Percentiles rank a stretch among this genome's conserved stretches.
phyloP scores from a whole-genome alignment of 345 rosid genomes.

The Bruguiera gymnorhiza region DNA sequence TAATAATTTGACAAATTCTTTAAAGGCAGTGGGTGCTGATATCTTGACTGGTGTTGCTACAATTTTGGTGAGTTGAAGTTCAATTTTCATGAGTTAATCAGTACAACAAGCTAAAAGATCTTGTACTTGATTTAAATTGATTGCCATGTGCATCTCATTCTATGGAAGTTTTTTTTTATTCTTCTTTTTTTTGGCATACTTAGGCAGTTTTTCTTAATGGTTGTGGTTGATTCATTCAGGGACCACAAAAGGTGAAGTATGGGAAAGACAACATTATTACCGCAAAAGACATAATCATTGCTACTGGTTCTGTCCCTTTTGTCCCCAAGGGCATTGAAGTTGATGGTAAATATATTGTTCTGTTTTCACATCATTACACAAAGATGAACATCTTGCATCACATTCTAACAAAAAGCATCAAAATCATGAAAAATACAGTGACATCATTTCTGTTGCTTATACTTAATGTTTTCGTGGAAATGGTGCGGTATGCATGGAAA shows the following conservation, averaged over 20 bases:
- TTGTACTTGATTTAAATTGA: too few relatives aligned
- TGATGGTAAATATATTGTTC: constrained; percentile 58
- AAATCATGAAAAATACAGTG: too few relatives aligned
- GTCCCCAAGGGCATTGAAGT: constrained; percentile 99
- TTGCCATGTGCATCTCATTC: not conserved
- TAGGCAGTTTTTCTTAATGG: too few relatives aligned
- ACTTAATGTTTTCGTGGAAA: too few relatives aligned
- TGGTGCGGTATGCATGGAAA: too few relatives aligned
- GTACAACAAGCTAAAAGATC: too few relatives aligned
- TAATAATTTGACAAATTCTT: constrained; percentile 80
- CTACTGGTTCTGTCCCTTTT: constrained; percentile 97
- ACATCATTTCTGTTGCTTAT: too few relatives aligned
- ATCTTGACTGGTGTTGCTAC: constrained; percentile 85
- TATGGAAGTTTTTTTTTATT: not conserved
- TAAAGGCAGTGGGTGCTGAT: constrained; percentile 94
- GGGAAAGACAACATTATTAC: constrained; percentile 70
- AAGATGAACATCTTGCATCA: too few relatives aligned
- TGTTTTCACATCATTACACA: constrained; percentile 1
- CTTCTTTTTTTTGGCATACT: too few relatives aligned
- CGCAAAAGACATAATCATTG: constrained; percentile 78
- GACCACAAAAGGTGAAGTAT: constrained; percentile 87
- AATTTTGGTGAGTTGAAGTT: constrained; percentile 57
- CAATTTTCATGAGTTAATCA: not conserved
- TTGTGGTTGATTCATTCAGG: constrained; percentile 40
- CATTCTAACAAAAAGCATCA: too few relatives aligned